A percentile compares a stretch with the other conserved stretches of the same genome.
phyloP scores from a whole-genome alignment of 2,329 filamentous ascomycete species.

The Curvularia verruculosa region DNA sequence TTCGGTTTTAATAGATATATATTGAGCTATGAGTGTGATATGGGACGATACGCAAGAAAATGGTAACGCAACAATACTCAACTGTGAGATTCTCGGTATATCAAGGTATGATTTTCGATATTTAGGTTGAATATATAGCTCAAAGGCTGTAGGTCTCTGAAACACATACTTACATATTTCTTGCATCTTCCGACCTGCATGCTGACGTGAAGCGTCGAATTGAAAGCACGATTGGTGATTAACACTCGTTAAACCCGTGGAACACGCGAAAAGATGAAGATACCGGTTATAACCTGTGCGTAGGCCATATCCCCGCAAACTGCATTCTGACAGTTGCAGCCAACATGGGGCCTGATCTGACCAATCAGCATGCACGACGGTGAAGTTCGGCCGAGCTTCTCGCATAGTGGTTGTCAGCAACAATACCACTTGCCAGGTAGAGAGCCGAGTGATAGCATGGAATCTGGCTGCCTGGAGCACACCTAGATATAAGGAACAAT shows the following conservation, averaged over 20 bases:
- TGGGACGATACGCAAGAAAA: too few species aligned
- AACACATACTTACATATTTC: neutral
- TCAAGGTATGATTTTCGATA: too few species aligned
- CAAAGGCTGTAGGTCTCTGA: too few species aligned
- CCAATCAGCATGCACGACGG: conserved; percentile 1
- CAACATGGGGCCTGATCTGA: neutral
- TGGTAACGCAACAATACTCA: too few species aligned
- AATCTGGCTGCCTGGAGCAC: conserved; percentile 2
- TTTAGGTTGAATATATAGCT: too few species aligned
- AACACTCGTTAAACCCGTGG: too few species aligned
- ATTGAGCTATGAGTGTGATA: too few species aligned
- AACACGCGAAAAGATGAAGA: neutral
- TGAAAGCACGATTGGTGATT: neutral
- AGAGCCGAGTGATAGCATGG: neutral
- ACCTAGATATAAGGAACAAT: neutral
- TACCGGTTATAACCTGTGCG: neutral
- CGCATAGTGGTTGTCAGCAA: conserved; percentile 5
- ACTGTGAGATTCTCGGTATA: too few species aligned
- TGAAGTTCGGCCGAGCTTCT: conserved; percentile 8
- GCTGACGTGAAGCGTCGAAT: neutral
- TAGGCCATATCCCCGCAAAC: too few species aligned
- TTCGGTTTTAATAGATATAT: too few species aligned
- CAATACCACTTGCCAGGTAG: neutral
- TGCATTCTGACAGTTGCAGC: neutral
- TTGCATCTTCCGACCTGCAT: neutral